Base-by-base conservation (phyloP, 352 stramenopile genomes). In the Globisporangium orthogonon region DNA sequence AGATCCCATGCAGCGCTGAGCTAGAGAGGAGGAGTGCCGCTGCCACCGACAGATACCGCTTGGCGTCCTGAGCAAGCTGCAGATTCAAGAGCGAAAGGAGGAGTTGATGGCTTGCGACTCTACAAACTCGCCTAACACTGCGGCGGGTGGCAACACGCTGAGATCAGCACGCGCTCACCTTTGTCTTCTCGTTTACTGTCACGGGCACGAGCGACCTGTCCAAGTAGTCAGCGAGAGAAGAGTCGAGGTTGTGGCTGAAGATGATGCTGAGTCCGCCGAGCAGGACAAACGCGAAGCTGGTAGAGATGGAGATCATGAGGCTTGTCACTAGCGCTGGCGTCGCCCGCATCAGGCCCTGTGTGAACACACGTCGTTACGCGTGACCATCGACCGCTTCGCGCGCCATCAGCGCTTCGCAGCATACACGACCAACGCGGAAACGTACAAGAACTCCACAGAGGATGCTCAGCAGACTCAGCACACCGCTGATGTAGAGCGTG, bases 181-280 rank as follows among this genome's bases (percentile, higher is more conserved):
- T 70, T 30, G 70, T 62, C 62, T 69, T 74, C 31, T 70, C 60
- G 15, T 62, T 54, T 13, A 73, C 58, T 4, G 59, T 62, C 17
- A 72, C 53, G 45, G 66, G 56, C 2, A 71, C 50, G 13, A 85
- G 58, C 18, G 70, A 68, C 29, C 84, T 73, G 61, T 87, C 74
- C 10, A 89, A 63, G 53, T 73, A 78, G n/a, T 61, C 65, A 3
- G 71, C 71, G 1, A 92, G 62, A 4, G 82, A 54, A 1, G 81
- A 52, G 6, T 67, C 58, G 5, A 83, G 63, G 51, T 83, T 61
- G 7, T 69, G 62, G 29, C 62, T 62, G 49, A 78, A 87, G 48
- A 91, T 58, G 45, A 87, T 61, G 53, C 77, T 87, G 13, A 91
- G 52, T 0, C 78, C 78, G 33, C 77, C 76, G 7, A 86, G 69